phyloP scores from a whole-genome alignment of 208 protist genomes.

The Acanthamoeba royreba region DNA sequence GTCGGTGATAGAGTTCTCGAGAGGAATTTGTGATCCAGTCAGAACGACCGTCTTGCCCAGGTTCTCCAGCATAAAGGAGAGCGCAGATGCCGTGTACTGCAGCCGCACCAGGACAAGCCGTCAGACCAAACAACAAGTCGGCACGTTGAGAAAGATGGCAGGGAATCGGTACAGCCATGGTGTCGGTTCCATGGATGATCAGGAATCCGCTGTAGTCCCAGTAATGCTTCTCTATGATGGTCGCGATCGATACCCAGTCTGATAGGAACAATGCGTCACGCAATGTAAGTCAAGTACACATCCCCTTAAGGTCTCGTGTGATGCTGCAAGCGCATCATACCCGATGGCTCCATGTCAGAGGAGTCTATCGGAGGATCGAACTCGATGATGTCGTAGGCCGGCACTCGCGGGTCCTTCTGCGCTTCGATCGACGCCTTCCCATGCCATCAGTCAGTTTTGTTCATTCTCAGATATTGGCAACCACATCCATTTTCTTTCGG shows the following conservation, averaged over 20 bases:
- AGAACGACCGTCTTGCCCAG: not conserved
- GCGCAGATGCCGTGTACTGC: not conserved
- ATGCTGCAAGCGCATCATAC: not conserved
- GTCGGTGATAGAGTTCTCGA: not conserved
- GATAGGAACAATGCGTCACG: not conserved
- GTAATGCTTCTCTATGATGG: not conserved
- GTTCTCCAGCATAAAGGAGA: not conserved
- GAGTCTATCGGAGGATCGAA: conserved; percentile 4
- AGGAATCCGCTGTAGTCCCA: not conserved
- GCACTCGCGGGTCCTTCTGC: not conserved
- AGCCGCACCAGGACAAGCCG: not conserved
- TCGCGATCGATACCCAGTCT: not conserved
- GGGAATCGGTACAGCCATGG: not conserved
- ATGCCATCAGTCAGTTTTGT: not conserved
- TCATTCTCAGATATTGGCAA: not conserved
- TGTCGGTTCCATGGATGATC: not conserved
- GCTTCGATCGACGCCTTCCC: not conserved
- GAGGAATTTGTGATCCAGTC: not conserved
- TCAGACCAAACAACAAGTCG: too few relatives aligned
- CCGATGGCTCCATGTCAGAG: not conserved
- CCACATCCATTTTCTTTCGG: too few relatives aligned
- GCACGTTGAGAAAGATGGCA: not conserved
- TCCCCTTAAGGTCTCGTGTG: too few relatives aligned
- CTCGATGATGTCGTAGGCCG: not conserved
- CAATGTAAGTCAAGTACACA: not conserved